phyloP scores from a whole-genome alignment of 768 basidiomycete genomes.

The Lentinula guzmanii region DNA sequence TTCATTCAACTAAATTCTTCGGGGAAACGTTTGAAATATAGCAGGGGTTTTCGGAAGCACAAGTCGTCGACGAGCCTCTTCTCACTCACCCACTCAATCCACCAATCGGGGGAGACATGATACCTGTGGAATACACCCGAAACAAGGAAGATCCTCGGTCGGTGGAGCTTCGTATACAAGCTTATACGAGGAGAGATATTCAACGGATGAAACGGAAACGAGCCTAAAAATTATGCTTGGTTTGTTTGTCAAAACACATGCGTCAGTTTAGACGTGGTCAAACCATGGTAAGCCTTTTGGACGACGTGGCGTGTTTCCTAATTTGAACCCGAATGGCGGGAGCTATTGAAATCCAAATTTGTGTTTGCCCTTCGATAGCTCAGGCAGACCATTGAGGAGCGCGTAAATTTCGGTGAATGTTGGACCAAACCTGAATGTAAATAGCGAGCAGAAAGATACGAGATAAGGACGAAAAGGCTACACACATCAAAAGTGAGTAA shows the following conservation, averaged over 20 bases:
- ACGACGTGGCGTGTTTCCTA: too few species aligned
- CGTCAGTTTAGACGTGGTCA: neutral
- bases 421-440: too few species aligned
- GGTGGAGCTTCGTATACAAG: neutral
- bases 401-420: too few species aligned
- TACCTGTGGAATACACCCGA: neutral
- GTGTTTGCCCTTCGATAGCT: neutral
- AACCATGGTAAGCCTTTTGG: too few species aligned
- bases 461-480: too few species aligned
- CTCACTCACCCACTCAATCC: neutral
- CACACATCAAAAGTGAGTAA: too few species aligned
- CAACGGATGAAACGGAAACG: neutral
- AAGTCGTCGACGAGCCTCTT: neutral
- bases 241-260: neutral
- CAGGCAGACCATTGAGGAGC: too few species aligned
- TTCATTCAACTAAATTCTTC: neutral
- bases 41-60: neutral
- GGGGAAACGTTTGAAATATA: neutral
- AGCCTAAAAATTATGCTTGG: neutral
- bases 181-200: neutral
- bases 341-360: too few species aligned
- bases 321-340: too few species aligned
- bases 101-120: neutral
- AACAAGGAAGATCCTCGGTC: neutral
- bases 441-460: too few species aligned